Evolutionary conservation across 2,329 filamentous ascomycete species (phyloP).

Genomic region (Fusarium buxicola): DNA sequence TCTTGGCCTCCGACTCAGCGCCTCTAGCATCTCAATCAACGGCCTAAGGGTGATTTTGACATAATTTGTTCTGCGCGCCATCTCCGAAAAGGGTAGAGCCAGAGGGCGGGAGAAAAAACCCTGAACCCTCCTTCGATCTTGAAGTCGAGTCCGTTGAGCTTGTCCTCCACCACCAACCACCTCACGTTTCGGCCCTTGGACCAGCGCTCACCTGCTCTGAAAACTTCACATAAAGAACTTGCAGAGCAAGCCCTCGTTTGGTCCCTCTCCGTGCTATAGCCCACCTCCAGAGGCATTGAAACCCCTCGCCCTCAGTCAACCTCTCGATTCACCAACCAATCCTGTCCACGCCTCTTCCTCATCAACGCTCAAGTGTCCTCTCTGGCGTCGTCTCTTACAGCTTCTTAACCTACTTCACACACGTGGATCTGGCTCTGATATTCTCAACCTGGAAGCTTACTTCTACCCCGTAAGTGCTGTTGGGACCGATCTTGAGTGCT

Average conservation of each 20-base stretch:
- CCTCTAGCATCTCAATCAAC: conserved; percentile 3
- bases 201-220: conserved; percentile 15
- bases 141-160: conserved; percentile 29
- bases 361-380: conserved; percentile 16
- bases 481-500: conserved; percentile 3
- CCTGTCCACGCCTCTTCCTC: conserved; percentile 9
- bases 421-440: conserved; percentile 6
- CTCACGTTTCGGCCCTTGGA: conserved; percentile 18
- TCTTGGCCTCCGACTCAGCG: conserved; percentile 11
- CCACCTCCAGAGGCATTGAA: conserved; percentile 15
- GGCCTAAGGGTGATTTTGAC: background rate
- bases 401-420: conserved; percentile 20
- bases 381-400: conserved; percentile 11
- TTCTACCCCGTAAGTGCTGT: conserved; percentile 28
- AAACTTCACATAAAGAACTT: conserved; percentile 10
- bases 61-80: conserved; percentile 8
- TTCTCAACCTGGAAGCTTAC: conserved; percentile 2
- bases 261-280: background rate
- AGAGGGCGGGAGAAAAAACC: conserved; percentile 28
- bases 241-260: conserved; percentile 1
- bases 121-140: conserved; percentile 25
- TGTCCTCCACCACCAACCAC: conserved; percentile 30
- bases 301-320: conserved; percentile 8
- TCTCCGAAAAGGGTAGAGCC: conserved; percentile 6
- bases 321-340: conserved; percentile 20